A percentile compares a stretch with the other conserved stretches of the same genome.
phyloP scores from a whole-genome alignment of 2,329 filamentous ascomycete species.

The Clonostachys rhizophaga region DNA sequence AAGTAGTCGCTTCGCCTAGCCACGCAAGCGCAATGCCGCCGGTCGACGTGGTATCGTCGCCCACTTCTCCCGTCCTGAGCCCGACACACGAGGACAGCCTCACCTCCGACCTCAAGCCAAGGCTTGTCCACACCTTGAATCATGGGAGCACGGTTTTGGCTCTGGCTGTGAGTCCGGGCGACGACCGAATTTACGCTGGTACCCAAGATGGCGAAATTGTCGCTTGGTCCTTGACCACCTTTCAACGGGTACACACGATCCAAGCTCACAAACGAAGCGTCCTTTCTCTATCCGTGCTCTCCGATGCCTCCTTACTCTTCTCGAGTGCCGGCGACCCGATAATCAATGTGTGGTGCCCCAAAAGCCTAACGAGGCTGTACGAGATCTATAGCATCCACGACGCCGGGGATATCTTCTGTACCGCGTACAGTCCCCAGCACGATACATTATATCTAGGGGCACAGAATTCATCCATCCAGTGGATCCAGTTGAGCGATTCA shows the following conservation, averaged over 20 bases:
- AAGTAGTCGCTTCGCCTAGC: neutral
- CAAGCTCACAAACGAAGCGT: constrained; percentile 91
- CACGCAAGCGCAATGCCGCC: neutral
- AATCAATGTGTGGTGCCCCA: constrained; percentile 88
- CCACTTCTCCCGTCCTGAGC: neutral
- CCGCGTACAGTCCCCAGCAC: constrained; percentile 77
- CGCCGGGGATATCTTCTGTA: constrained; percentile 91
- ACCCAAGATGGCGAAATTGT: constrained; percentile 92
- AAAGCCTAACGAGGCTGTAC: constrained; percentile 70
- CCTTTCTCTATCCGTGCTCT: constrained; percentile 76
- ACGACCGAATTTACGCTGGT: constrained; percentile 82
- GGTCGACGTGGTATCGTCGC: neutral
- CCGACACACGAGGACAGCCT: constrained; percentile 1
- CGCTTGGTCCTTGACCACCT: constrained; percentile 86
- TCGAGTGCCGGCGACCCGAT: constrained; percentile 92
- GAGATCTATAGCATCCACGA: constrained; percentile 93
- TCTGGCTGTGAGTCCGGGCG: constrained; percentile 72
- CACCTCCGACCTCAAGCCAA: constrained; percentile 33
- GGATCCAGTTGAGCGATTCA: constrained; percentile 71
- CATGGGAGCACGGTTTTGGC: constrained; percentile 79
- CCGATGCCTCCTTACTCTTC: constrained; percentile 72
- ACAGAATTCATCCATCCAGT: constrained; percentile 93
- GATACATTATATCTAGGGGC: constrained; percentile 87
- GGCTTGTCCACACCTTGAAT: constrained; percentile 68
- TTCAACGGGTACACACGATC: constrained; percentile 71